Evolutionary conservation across 78 protist species (phyloP).

Genomic region (Dictyostelium purpureum): DNA sequence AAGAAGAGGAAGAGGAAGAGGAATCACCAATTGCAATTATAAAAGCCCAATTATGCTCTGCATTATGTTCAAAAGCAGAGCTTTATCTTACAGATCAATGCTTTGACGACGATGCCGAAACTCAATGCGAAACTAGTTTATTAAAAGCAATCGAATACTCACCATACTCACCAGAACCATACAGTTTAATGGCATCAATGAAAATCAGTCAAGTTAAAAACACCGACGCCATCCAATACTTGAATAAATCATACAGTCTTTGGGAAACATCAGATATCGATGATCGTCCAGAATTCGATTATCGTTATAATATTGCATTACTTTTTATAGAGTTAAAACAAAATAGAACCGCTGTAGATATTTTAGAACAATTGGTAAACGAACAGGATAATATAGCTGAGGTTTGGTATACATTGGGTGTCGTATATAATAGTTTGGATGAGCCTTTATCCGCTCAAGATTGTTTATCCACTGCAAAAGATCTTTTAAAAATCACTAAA

Average conservation of each 20-base stretch:
- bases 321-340: slow-evolving; percentile 68
- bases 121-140: slow-evolving; percentile 44
- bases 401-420: slow-evolving; percentile 60
- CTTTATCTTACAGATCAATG: slow-evolving; percentile 82
- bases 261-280: slow-evolving; percentile 48
- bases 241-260: slow-evolving; percentile 42
- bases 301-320: slow-evolving; percentile 40
- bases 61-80: slow-evolving; percentile 75
- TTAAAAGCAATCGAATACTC: slow-evolving; percentile 32
- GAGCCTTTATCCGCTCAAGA: slow-evolving; percentile 65
- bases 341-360: slow-evolving; percentile 45
- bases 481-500: neutral
- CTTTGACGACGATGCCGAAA: slow-evolving; percentile 77
- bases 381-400: slow-evolving; percentile 83
- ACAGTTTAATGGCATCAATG: slow-evolving; percentile 72
- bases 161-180: slow-evolving; percentile 69
- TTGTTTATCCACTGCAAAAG: slow-evolving; percentile 22
- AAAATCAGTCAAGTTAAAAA: slow-evolving; percentile 75
- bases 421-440: slow-evolving; percentile 11
- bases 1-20: slow-evolving; percentile 48
- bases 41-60: slow-evolving; percentile 63
- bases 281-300: slow-evolving; percentile 66
- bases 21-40: neutral
- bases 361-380: slow-evolving; percentile 48
- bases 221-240: slow-evolving; percentile 31